Percentiles rank a stretch among this genome's conserved stretches.
Evolutionary conservation across 148 eudicot genomes (phyloP).

Genomic region (Tetragonia tetragonoides): DNA sequence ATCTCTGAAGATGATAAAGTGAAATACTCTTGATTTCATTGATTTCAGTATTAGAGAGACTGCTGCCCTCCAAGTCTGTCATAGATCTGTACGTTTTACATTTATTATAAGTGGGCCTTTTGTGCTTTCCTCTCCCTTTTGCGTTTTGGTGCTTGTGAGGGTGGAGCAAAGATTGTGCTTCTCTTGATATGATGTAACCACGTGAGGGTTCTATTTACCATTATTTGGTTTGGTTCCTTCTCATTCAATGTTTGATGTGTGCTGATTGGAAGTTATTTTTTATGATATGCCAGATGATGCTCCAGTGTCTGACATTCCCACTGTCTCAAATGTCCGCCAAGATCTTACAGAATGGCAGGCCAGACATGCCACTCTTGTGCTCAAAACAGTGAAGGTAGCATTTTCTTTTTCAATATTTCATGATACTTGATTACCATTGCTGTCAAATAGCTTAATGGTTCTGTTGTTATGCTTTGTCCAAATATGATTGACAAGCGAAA

Average conservation of each 20-base stretch:
- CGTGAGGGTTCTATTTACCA: not conserved
- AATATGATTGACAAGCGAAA: not conserved
- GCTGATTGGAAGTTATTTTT: slow-evolving; percentile 16
- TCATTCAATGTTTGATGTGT: not conserved
- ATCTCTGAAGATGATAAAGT: too few relatives aligned
- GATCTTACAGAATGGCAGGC: slow-evolving; percentile 97
- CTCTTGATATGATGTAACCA: not conserved
- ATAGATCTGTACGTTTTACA: too few relatives aligned
- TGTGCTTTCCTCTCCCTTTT: too few relatives aligned
- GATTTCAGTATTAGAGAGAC: too few relatives aligned
- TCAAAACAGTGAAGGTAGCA: slow-evolving; percentile 75
- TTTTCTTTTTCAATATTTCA: not conserved
- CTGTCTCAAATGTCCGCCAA: slow-evolving; percentile 90
- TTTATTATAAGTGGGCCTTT: too few relatives aligned
- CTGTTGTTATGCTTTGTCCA: not conserved
- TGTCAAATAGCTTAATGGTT: not conserved
- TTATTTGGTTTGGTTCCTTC: not conserved
- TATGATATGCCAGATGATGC: slow-evolving; percentile 68
- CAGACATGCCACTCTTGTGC: slow-evolving; percentile 84
- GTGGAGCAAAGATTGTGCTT: not conserved
- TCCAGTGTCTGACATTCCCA: slow-evolving; percentile 72
- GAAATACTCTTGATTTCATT: too few relatives aligned
- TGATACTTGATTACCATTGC: not conserved
- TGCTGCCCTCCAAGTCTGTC: too few relatives aligned
- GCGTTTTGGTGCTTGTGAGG: too few relatives aligned